Evolutionary conservation across 2,329 filamentous ascomycete genomes (phyloP).

Genomic region (Cercospora zeae-maydis): DNA sequence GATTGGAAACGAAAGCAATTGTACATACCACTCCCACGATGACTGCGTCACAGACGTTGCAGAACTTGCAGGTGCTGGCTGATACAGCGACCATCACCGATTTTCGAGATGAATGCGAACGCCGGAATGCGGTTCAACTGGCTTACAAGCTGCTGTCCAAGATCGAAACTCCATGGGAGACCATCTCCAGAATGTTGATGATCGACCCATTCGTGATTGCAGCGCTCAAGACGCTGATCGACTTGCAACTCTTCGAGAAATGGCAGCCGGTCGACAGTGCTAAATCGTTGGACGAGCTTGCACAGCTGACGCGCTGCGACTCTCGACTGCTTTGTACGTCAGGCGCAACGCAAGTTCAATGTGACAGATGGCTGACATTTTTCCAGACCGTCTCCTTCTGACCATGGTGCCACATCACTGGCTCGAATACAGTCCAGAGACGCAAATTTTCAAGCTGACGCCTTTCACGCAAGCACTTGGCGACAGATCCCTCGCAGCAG

Average conservation of each 20-base stretch:
- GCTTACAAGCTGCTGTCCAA: constrained; percentile 1
- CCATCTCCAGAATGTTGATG: constrained; percentile 1
- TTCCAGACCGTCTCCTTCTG: constrained; percentile 6
- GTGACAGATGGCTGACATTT: not conserved
- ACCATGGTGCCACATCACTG: constrained; percentile 5
- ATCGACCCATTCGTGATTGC: constrained; percentile 8
- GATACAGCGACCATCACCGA: not conserved
- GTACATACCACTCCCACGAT: not conserved
- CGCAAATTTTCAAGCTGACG: not conserved
- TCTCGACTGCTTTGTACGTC: constrained; percentile 5
- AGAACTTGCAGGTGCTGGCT: not conserved
- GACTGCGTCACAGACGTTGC: not conserved
- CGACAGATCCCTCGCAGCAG: constrained; percentile 4
- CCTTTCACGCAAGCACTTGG: constrained; percentile 2
- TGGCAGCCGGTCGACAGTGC: not conserved
- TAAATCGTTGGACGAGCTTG: constrained; percentile 1
- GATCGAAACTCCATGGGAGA: constrained; percentile 10
- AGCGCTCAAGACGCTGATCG: constrained; percentile 2
- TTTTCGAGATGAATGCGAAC: constrained; percentile 5
- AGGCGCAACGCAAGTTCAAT: not conserved
- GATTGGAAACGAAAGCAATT: not conserved
- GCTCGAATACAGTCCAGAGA: not conserved
- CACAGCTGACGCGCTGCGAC: not conserved
- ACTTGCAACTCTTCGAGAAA: constrained; percentile 4
- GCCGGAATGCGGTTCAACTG: constrained; percentile 4